Conservation (phyloP, 2,329 filamentous ascomycete genomes). For the Exophiala oligosperma region DNA sequence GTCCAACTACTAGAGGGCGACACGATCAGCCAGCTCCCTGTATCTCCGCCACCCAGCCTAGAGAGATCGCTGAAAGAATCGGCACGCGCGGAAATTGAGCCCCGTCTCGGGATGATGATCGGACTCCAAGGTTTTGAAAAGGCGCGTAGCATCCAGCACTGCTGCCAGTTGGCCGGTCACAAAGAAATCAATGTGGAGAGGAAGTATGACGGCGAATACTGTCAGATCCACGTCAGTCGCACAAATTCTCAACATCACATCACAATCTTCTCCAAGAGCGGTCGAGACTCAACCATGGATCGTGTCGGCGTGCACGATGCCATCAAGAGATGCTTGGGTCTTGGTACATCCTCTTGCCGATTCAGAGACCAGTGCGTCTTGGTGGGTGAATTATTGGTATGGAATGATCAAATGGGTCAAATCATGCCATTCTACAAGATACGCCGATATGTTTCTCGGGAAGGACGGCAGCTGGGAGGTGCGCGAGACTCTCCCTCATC, state of each 20-base stretch:
- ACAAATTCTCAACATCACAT: constrained; percentile 51
- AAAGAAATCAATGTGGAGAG: constrained; percentile 70
- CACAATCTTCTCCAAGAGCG: no score
- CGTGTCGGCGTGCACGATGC: no score
- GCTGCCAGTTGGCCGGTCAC: constrained; percentile 61
- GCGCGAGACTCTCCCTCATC: no score
- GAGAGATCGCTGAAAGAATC: constrained; percentile 32
- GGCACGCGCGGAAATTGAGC: constrained; percentile 42
- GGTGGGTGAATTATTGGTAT: no score
- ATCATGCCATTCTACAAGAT: no score
- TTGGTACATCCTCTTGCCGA: no score
- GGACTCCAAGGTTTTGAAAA: constrained; percentile 62
- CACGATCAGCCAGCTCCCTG: constrained; percentile 38
- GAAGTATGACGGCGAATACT: constrained; percentile 87
- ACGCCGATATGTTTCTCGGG: no score
- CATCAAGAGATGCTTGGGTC: no score
- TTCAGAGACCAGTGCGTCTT: no score
- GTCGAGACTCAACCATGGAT: no score
- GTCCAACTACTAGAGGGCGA: constrained; percentile 9
- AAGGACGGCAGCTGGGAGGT: no score
- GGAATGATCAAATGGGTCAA: no score
- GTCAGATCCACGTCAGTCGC: constrained; percentile 79
- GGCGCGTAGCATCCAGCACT: constrained; percentile 69
- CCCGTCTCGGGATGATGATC: constrained; percentile 57
- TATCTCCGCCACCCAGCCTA: constrained; percentile 31